Base-by-base conservation (phyloP, 352 stramenopile genomes). In the Phytophthora constricta region DNA sequence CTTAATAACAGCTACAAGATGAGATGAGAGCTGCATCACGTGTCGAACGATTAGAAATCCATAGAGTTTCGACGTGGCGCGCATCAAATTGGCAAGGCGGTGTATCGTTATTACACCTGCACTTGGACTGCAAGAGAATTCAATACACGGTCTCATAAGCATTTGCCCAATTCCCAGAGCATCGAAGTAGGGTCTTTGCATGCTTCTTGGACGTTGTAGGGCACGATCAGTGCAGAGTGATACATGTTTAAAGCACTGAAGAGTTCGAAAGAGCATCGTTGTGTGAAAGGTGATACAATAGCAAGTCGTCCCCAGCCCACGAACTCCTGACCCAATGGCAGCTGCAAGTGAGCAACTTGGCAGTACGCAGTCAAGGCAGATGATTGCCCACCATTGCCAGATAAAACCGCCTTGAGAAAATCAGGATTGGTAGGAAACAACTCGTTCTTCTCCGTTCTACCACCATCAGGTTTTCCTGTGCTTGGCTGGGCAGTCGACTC, bases 301-400 rank as follows among this genome's bases (percentile, higher is more conserved):
- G 64, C 53, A 22, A 84, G 34, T 10, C 79, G 70, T 7, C 26
- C 28, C 47, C 56, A 80, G 13, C 77, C 77, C 5, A 80, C 61
- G 48, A 79, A 86, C n/a, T 91, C 83, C 28, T 74, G 72, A 1
- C 83, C 80, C n/a, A 90, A 54, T 0, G 57, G 34, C 13, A 87
- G 65, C 4, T 86, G 61, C 1, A 86, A 39, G 23, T 86, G 72
- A 13, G 70, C 73, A n/a, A 84, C 56, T 45, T 77, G 61, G 1
- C 63, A 72, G n/a, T 19, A 74, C 19, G 74, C 64, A 11, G 63
- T 45, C 45, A 75, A 34, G 25, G 19, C 63, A 4, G 37, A 54
- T 0, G 31, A 23, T 34, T 75, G 67, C 9, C 56, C 62, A 45
- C 19, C 52, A 17, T 61, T 37, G 14, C 34, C 58, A 0, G 53